Conservation (phyloP, 257 asterid species). For the Handroanthus guayacan region DNA sequence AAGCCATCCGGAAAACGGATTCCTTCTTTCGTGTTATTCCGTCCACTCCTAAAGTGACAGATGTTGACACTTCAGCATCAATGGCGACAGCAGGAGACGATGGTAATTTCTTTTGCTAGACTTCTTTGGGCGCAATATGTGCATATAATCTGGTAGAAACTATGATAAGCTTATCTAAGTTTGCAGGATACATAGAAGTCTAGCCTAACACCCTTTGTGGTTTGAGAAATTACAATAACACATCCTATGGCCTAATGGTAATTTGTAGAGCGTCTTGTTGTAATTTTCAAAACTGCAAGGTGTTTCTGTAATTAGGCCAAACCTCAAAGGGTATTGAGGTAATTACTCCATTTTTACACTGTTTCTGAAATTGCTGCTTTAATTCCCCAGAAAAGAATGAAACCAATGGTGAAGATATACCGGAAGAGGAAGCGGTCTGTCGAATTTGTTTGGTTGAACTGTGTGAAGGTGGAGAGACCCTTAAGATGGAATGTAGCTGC, state of each 20-base stretch:
- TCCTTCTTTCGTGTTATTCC: conserved; percentile 85
- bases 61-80: conserved; percentile 45
- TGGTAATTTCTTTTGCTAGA: conserved; percentile 46
- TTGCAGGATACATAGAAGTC: too few relatives aligned
- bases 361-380: too few relatives aligned
- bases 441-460: conserved; percentile 84
- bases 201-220: too few relatives aligned
- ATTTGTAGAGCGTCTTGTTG: too few relatives aligned
- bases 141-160: not conserved
- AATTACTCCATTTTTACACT: too few relatives aligned
- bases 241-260: too few relatives aligned
- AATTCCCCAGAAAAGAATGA: conserved; percentile 52
- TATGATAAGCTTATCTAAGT: too few relatives aligned
- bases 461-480: conserved; percentile 94
- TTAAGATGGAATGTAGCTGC: conserved; percentile 96
- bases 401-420: conserved; percentile 78
- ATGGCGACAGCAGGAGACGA: conserved; percentile 43
- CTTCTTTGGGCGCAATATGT: not conserved
- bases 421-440: conserved; percentile 89
- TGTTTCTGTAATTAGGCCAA: too few relatives aligned
- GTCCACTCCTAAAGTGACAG: conserved; percentile 69
- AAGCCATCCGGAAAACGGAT: conserved; percentile 59
- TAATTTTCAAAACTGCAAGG: too few relatives aligned
- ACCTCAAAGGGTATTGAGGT: too few relatives aligned
- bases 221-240: too few relatives aligned